These are phyloP conservation scores for Geotrichum carabidarum DNA, from an alignment of 1,139 yeast genomes.

Conservation along the genomic window DNA sequence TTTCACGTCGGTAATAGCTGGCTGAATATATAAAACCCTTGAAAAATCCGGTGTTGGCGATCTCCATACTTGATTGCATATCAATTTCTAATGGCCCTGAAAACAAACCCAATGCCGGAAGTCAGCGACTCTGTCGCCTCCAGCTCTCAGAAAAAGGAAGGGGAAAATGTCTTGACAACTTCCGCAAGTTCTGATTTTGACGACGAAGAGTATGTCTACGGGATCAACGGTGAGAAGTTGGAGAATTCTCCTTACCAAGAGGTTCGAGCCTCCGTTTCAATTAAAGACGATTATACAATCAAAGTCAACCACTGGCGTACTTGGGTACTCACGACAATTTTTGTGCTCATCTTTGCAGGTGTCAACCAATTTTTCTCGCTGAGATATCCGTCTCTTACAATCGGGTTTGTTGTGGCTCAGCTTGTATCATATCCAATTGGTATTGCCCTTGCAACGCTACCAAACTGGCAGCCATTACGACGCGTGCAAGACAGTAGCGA, in stretches of 20 bases:
- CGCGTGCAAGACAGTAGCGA: slow-evolving; percentile 35
- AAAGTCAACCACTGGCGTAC: slow-evolving; percentile 50
- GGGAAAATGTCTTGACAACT: background rate
- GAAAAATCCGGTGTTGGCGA: too few species aligned
- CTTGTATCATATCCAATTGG: slow-evolving; percentile 52
- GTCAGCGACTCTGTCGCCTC: background rate
- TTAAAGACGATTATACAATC: slow-evolving; percentile 45
- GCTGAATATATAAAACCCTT: too few species aligned
- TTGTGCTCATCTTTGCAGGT: slow-evolving; percentile 43
- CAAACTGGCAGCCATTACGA: slow-evolving; percentile 39
- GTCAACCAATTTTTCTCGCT: slow-evolving; percentile 49
- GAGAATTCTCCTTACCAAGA: slow-evolving; percentile 50
- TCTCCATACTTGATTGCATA: too few species aligned
- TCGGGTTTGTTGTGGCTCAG: slow-evolving; percentile 47
- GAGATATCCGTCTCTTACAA: slow-evolving; percentile 45
- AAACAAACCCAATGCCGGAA: background rate
- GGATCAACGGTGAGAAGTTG: background rate
- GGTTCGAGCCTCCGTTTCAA: slow-evolving; percentile 55
- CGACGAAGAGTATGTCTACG: background rate
- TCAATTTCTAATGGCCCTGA: background rate
- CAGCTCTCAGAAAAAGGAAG: background rate
- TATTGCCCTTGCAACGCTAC: slow-evolving; percentile 32
- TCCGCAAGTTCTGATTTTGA: background rate
- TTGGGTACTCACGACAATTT: slow-evolving; percentile 35
- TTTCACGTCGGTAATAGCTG: too few species aligned